Evolutionary conservation across 179 eudicot genomes (phyloP).

Genomic region (Actinidia chinensis): DNA sequence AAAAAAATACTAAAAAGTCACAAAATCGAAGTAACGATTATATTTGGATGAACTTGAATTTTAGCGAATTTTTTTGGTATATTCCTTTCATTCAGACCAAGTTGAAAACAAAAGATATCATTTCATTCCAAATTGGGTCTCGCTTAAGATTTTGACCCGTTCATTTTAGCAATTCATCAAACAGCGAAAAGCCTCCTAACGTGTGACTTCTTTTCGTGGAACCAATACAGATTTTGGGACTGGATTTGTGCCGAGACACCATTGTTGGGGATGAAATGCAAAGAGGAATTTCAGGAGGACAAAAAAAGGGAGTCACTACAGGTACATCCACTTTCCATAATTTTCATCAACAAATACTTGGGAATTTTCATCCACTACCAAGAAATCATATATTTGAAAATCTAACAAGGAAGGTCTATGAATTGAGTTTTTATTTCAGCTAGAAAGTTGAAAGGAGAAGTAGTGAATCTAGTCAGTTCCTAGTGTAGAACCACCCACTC

Average conservation of each 20-base stretch:
- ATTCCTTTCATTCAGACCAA: background rate
- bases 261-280: slow-evolving; percentile 88
- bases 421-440: too few species aligned
- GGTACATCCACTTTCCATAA: slow-evolving; percentile 32
- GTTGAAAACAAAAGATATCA: background rate
- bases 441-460: too few species aligned
- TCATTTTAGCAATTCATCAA: background rate
- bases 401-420: too few species aligned
- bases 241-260: slow-evolving; percentile 86
- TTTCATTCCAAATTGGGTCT: background rate
- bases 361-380: too few species aligned
- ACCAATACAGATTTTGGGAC: slow-evolving; percentile 64
- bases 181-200: background rate
- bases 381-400: too few species aligned
- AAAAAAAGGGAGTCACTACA: slow-evolving; percentile 89
- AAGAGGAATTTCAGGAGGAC: slow-evolving; percentile 93
- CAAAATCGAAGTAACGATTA: too few species aligned
- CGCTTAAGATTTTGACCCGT: background rate
- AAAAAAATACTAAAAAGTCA: too few species aligned
- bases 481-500: too few species aligned
- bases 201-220: too few species aligned
- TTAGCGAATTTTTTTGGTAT: slow-evolving; percentile 13
- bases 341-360: background rate
- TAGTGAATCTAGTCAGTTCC: too few species aligned
- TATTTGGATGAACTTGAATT: slow-evolving; percentile 15